phyloP scores from a whole-genome alignment of 106 monocot species.

The Platanthera guangdongensis region DNA sequence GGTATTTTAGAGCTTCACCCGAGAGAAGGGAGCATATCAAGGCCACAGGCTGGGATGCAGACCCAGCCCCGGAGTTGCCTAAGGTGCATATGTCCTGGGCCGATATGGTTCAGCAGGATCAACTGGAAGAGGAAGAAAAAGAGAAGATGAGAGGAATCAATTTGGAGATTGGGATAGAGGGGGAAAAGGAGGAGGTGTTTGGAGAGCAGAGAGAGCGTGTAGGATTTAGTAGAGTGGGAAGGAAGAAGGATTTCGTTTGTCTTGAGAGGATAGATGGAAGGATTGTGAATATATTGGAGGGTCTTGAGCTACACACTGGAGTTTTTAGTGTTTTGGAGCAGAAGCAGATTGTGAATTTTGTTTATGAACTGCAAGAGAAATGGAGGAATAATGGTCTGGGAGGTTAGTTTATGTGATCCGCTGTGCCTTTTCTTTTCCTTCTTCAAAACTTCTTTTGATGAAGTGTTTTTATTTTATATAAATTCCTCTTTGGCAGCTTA shows the following conservation, averaged over 20 bases:
- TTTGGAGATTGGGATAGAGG: background rate
- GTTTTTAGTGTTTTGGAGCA: slow-evolving; percentile 82
- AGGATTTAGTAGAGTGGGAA: slow-evolving; percentile 45
- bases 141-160: background rate
- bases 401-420: slow-evolving; percentile 29
- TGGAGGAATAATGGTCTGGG: slow-evolving; percentile 46
- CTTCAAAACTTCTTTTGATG: background rate
- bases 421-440: background rate
- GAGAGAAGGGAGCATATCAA: background rate
- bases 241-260: slow-evolving; percentile 77
- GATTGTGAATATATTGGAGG: slow-evolving; percentile 54
- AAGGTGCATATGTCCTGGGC: slow-evolving; percentile 5
- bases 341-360: slow-evolving; percentile 73
- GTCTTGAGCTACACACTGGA: slow-evolving; percentile 78
- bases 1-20: background rate
- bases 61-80: slow-evolving; percentile 7
- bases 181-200: slow-evolving; percentile 16
- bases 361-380: slow-evolving; percentile 61
- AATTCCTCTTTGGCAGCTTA: background rate
- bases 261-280: slow-evolving; percentile 71
- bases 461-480: background rate
- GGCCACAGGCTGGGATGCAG: slow-evolving; percentile 5
- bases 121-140: slow-evolving; percentile 1
- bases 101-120: background rate
- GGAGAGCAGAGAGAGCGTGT: slow-evolving; percentile 63